Base-by-base conservation (phyloP, 108 stramenopile genomes). In the Skeletonema costatum region DNA sequence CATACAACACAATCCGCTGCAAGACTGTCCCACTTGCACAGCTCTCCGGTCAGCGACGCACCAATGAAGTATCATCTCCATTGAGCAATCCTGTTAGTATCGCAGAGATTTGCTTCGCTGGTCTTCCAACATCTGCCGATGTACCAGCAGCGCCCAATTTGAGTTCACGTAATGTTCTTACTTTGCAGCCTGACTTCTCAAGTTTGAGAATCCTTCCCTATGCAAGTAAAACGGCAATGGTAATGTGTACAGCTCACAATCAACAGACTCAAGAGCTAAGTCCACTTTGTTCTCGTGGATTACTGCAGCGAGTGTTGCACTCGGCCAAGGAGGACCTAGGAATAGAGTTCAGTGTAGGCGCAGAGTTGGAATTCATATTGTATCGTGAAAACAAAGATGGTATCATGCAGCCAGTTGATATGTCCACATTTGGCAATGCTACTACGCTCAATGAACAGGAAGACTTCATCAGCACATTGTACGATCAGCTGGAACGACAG, bases 161-260 rank as follows among this genome's bases (percentile, higher is more conserved):
- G 60, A 74, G 79, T 66, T 88, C 90, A 42, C 60, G 71, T 36
- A 75, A 88, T 60, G 81, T 88, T 5, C 64, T 92, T 5, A 77
- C 63, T 8, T 36, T 95, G 12, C 68, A 85, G 33, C 90, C 94
- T 1, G 94, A 92, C 66, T 48, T 90, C 7, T 61, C 38, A 13
- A 90, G 78, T 42, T 65, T 95, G 29, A 80, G 90, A 17, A 72
- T 88, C 10, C 80, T 95, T 35, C 94, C 94, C 16, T 95, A 95
- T 48, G 79, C 86, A 16, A 77, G 80, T 19, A 79, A 81, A 21
- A 87, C 92, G 4, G 94, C 94, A 16, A 74, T 95, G 64, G 79
- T 92, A 5, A 83, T 95, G 78, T 88, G 85, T 21, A 82, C 80
- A 36, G 78, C 86, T 25, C 71, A 84, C 38, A 79, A 95, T 78